These are phyloP conservation scores for Crataegus laevigata DNA, from an alignment of 306 rosid species.

Conservation along the genomic window DNA sequence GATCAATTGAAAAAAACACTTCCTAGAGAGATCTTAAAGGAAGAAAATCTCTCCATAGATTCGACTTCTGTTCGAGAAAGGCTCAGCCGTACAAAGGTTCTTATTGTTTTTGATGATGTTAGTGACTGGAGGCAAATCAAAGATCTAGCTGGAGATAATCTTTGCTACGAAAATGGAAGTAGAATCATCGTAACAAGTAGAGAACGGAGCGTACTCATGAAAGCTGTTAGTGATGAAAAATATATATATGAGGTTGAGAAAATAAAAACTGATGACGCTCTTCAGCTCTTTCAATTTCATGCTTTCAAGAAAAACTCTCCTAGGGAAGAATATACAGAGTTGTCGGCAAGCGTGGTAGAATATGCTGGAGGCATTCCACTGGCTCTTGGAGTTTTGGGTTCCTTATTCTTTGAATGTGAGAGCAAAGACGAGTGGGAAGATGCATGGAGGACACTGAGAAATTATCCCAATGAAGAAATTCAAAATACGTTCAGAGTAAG, in stretches of 20 bases:
- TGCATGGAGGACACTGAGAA: background rate
- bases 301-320: background rate
- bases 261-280: background rate
- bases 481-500: background rate
- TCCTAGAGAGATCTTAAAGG: background rate
- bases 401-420: background rate
- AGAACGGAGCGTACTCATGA: background rate
- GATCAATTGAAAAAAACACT: background rate
- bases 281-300: background rate
- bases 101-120: slow-evolving; percentile 13
- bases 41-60: background rate
- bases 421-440: background rate
- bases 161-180: background rate
- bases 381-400: background rate
- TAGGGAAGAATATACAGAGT: background rate
- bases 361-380: background rate
- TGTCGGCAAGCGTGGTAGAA: background rate
- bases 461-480: background rate
- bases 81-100: background rate
- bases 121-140: background rate
- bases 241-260: background rate
- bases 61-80: background rate
- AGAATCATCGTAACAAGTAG: background rate
- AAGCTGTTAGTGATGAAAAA: background rate
- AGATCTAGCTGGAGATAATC: background rate